Conservation (phyloP, 176 grass and related monocot species). For the Melocanna baccifera region DNA sequence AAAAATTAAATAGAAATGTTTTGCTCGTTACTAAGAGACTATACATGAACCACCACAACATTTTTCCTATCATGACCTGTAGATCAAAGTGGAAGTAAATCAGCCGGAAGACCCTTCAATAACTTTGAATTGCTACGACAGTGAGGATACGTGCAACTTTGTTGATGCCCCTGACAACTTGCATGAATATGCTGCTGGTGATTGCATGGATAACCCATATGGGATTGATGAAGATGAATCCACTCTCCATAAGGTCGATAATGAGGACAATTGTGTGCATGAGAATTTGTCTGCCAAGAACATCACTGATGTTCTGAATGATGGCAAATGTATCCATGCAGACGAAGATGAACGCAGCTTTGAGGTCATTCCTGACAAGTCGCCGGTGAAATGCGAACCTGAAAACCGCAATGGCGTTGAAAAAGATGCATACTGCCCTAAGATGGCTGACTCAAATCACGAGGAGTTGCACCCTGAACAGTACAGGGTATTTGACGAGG, state of each 20-base stretch:
- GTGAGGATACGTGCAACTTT: background rate
- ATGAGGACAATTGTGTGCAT: background rate
- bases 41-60: background rate
- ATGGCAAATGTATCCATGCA: background rate
- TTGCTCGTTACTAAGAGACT: background rate
- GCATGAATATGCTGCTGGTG: constrained; percentile 7
- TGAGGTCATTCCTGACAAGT: background rate
- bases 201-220: background rate
- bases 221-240: background rate
- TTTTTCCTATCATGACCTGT: constrained; percentile 36
- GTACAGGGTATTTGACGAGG: constrained; percentile 19
- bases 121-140: background rate
- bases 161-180: background rate
- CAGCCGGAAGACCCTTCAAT: background rate
- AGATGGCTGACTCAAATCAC: background rate
- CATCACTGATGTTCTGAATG: background rate
- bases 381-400: background rate
- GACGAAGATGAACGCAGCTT: background rate
- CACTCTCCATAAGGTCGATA: background rate
- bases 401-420: background rate
- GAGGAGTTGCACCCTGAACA: background rate
- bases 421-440: constrained; percentile 8
- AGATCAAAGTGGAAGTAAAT: constrained; percentile 33
- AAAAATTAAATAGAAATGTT: background rate
- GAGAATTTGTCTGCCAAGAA: background rate